phyloP scores from a whole-genome alignment of 176 grass and related monocot genomes.

The Triticum dicoccoides region DNA sequence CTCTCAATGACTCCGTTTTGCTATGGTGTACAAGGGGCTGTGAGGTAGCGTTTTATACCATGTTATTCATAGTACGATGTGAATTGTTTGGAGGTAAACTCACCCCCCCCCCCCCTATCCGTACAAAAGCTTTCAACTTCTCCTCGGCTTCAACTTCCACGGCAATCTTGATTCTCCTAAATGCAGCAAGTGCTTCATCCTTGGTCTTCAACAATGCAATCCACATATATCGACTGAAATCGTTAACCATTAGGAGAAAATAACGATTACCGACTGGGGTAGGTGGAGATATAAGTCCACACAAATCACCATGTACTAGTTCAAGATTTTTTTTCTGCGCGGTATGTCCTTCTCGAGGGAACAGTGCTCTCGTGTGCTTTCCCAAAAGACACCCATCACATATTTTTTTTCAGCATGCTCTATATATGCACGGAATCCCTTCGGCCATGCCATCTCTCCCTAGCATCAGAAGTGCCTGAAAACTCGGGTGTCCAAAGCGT shows the following conservation, averaged over 20 bases:
- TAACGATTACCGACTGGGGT: background rate
- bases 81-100: background rate
- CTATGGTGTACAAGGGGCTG: background rate
- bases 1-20: no score
- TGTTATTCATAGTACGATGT: background rate
- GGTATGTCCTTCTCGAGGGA: no score
- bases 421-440: background rate
- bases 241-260: background rate
- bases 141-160: background rate
- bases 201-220: background rate
- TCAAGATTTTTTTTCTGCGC: no score
- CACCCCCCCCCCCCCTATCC: background rate
- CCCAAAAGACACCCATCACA: no score
- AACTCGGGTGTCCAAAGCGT: background rate
- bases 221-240: no score
- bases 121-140: background rate
- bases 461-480: background rate
- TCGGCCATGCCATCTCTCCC: background rate
- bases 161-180: background rate
- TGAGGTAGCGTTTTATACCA: background rate
- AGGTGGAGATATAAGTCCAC: background rate
- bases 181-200: background rate
- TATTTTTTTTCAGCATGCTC: background rate
- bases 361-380: no score
- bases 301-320: no score